Conservation (phyloP, 164 flowering plant genomes). For the Sextonia rubra region DNA sequence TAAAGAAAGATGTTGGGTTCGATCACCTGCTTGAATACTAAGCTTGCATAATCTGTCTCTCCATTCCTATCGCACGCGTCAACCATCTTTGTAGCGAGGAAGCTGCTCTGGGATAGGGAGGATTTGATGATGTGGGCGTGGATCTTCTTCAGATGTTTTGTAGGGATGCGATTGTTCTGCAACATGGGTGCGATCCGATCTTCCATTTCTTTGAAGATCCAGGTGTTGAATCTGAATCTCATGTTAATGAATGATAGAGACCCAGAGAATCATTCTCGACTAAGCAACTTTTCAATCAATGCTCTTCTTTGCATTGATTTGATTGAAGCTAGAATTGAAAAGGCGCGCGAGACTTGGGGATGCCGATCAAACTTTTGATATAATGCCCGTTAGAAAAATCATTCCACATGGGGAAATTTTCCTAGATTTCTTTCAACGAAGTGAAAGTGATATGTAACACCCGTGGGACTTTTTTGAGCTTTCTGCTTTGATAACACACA, state of each 20-base stretch:
- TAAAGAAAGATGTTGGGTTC: conserved; percentile 60
- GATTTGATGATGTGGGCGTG: conserved; percentile 51
- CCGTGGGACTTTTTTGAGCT: too few species aligned
- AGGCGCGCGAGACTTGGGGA: too few species aligned
- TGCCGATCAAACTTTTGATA: too few species aligned
- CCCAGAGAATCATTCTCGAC: neutral
- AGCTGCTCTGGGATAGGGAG: conserved; percentile 58
- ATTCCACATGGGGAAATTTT: too few species aligned
- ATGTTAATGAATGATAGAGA: neutral
- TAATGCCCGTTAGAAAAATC: too few species aligned
- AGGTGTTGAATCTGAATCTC: conserved; percentile 13
- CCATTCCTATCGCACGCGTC: conserved; percentile 39
- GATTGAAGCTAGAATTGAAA: too few species aligned
- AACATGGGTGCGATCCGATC: conserved; percentile 42
- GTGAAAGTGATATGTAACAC: too few species aligned
- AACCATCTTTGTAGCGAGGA: conserved; percentile 65
- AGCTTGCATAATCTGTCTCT: conserved; percentile 35
- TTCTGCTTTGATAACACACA: too few species aligned
- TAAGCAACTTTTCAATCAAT: too few species aligned
- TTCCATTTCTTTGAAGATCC: conserved; percentile 44
- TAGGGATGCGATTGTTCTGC: conserved; percentile 30
- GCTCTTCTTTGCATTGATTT: too few species aligned
- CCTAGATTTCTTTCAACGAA: too few species aligned
- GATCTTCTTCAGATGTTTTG: conserved; percentile 41
- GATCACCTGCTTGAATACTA: conserved; percentile 42